A percentile compares a stretch with the other conserved stretches of the same genome.
Evolutionary conservation across 2,329 filamentous ascomycete genomes (phyloP).

Genomic region (Alternaria sp.): DNA sequence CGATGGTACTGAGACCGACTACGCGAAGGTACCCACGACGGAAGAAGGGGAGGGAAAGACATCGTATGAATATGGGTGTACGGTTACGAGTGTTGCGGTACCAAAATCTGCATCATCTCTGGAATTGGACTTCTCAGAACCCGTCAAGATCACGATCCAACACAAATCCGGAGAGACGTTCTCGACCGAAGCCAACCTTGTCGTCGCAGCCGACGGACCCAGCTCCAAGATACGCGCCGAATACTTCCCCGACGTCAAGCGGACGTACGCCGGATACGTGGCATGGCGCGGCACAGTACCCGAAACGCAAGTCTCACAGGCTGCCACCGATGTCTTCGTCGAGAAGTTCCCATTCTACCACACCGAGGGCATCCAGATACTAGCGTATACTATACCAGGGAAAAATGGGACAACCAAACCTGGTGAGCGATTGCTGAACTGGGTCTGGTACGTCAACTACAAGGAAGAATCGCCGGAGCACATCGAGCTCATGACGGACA

Average conservation of each 20-base stretch:
- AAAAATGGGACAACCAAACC: constrained; percentile 44
- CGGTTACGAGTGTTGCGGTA: constrained; percentile 16
- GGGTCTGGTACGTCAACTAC: constrained; percentile 56
- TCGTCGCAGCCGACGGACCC: constrained; percentile 36
- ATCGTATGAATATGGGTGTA: constrained; percentile 28
- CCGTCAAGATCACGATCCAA: constrained; percentile 15
- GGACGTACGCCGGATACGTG: constrained; percentile 36
- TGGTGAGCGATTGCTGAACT: constrained; percentile 54
- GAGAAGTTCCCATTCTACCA: constrained; percentile 31
- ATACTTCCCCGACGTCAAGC: constrained; percentile 22
- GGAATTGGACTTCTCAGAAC: not conserved
- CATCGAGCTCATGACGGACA: constrained; percentile 52
- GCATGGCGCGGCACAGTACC: constrained; percentile 37
- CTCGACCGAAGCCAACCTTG: constrained; percentile 19
- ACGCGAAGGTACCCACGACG: constrained; percentile 17
- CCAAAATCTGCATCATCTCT: not conserved
- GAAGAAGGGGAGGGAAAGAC: constrained; percentile 18
- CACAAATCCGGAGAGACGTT: constrained; percentile 10
- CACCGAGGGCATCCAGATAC: constrained; percentile 20
- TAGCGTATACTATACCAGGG: constrained; percentile 53
- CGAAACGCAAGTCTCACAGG: constrained; percentile 22
- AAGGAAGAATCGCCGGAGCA: constrained; percentile 45
- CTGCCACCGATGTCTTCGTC: constrained; percentile 20
- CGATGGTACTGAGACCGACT: constrained; percentile 31
- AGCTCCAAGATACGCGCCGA: constrained; percentile 27